Evolutionary conservation across 192 early-diverging fungal species (phyloP), one percentile per base, ranked within the genome.

Genomic region (Phlyctochytrium bullatum): DNA sequence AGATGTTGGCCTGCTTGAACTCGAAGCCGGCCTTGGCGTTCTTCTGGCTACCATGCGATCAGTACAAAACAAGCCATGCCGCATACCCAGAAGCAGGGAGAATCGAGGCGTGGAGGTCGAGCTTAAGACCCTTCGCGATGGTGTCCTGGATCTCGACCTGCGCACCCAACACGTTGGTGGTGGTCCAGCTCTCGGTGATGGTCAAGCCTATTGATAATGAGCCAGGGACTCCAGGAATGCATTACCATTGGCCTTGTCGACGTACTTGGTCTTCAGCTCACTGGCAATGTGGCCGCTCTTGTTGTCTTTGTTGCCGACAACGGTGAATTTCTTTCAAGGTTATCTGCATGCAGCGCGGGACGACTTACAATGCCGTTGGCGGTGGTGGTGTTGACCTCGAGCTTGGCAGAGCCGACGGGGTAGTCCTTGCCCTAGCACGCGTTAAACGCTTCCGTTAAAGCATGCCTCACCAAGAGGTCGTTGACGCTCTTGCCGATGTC

Each of bases 191-290:
- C 83, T 97, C 94, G 72, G 96, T 98, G 80, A 98, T 89, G 67
- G 93, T 90, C 27, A 98, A 82, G 50, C 83, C 83, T 84, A 62
- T 23, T 36, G 10, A 34, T 4, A 1, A 32, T 12, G 25, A 65
- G 23, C 20, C 36, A 47, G 52, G 1, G 53, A 28, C 36, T 17
- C 30, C 6, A 62, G n/a, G 53, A 51, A 2, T 34, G 57, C 29
- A 73, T 16, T 64, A 72, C 97, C 97, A 68, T 90, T 92, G 71
- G 88, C 78, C 86, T 92, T 93, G 88, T 98, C 94, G 56, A 86
- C 69, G 80, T 96, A 98, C 88, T 98, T 99, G 81, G 92, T 91
- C 89, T 97, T 96, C 76, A 99, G 83, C 74, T 99, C 96, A 80
- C 92, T 91, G 72, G 90, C 85, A 73, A 99, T 98, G 74, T 79